Evolutionary conservation across 805 yeast species (phyloP).

Genomic region (Lachancea nothofagi): DNA sequence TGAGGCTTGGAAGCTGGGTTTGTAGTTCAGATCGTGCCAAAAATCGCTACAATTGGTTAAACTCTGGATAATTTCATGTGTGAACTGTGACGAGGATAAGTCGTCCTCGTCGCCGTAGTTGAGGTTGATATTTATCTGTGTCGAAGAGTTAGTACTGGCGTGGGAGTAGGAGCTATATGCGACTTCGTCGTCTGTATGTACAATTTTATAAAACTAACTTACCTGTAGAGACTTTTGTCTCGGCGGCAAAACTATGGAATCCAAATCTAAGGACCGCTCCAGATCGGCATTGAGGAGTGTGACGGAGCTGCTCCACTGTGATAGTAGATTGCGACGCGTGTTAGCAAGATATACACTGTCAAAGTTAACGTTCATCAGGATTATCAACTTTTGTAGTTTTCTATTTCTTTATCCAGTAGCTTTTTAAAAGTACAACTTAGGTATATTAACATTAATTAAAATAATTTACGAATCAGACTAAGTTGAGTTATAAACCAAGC

Average conservation of each 20-base stretch:
- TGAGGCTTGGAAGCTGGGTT: background rate
- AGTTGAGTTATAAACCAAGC: no score
- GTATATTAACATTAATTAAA: no score
- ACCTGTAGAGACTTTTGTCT: conserved; percentile 4
- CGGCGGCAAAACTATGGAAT: conserved; percentile 9
- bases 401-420: no score
- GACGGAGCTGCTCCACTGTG: conserved; percentile 1
- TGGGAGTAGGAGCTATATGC: background rate
- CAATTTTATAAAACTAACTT: background rate
- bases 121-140: background rate
- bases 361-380: background rate
- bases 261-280: background rate
- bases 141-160: background rate
- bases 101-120: background rate
- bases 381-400: background rate
- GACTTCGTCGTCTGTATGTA: no score
- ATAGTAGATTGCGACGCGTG: background rate
- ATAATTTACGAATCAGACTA: no score
- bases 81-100: background rate
- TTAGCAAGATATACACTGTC: background rate
- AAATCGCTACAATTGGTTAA: conserved; percentile 4
- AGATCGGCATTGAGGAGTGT: background rate
- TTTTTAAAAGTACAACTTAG: no score
- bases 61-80: background rate
- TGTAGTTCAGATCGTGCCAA: conserved; percentile 11